Conservation (phyloP, 495 filamentous ascomycete species). For the Pyrenopolyporus hunteri region DNA sequence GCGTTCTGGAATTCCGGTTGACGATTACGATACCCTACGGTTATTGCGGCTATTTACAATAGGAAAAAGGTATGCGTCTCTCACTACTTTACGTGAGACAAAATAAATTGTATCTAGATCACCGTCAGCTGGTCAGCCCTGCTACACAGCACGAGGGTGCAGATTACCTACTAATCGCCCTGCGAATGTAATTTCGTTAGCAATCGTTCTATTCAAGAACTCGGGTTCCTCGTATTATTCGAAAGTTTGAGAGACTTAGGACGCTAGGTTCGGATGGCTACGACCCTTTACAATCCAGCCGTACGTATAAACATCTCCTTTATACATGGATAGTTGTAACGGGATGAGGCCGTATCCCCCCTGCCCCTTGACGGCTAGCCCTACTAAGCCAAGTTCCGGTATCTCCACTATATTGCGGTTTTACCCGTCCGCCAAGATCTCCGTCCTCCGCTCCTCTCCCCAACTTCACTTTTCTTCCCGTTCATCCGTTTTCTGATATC, state of each 20-base stretch:
- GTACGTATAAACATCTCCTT: too few species aligned
- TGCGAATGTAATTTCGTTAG: too few species aligned
- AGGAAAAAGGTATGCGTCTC: not conserved
- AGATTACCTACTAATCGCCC: too few species aligned
- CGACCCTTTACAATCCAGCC: too few species aligned
- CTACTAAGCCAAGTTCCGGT: not conserved
- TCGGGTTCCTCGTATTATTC: too few species aligned
- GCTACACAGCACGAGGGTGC: too few species aligned
- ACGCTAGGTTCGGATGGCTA: too few species aligned
- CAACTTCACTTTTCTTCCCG: not conserved
- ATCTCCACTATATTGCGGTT: constrained; percentile 1
- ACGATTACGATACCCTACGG: constrained; percentile 27
- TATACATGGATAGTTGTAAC: too few species aligned
- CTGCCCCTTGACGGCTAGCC: not conserved
- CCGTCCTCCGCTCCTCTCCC: not conserved
- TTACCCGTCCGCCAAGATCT: constrained; percentile 11
- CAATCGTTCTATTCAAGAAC: too few species aligned
- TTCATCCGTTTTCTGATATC: not conserved
- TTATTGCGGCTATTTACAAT: constrained; percentile 4
- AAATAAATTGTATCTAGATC: not conserved
- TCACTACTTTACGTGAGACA: not conserved
- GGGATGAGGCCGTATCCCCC: not conserved
- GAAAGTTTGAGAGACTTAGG: too few species aligned
- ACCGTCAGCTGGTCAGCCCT: too few species aligned
- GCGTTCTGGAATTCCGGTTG: constrained; percentile 27